Conservation (phyloP, 148 eudicot genomes). For the Fagopyrum esculentum region DNA sequence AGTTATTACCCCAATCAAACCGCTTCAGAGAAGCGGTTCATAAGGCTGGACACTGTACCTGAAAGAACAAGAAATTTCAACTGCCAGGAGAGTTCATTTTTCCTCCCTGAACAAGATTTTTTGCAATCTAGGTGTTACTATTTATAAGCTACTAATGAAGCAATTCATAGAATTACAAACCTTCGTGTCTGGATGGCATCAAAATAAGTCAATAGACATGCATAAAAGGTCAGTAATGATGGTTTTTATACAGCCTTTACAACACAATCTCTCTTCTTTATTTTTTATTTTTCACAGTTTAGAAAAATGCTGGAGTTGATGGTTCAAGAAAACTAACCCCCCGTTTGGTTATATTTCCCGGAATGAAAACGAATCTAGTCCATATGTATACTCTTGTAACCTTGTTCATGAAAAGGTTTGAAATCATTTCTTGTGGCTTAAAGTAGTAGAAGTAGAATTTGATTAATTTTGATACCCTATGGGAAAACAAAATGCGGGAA, state of each 20-base stretch:
- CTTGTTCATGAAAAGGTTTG: no score
- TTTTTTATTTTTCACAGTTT: not conserved
- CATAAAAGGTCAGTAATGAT: not conserved
- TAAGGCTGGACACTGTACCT: conserved; percentile 34
- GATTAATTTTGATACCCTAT: no score
- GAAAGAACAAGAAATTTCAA: conserved; percentile 33
- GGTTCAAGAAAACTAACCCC: not conserved
- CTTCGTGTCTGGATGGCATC: not conserved
- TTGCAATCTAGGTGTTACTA: conserved; percentile 46
- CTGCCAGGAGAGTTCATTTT: conserved; percentile 44
- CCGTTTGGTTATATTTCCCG: no score
- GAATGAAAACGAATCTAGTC: no score
- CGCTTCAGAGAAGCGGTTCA: conserved; percentile 13
- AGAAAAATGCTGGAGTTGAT: not conserved
- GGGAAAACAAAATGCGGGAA: no score
- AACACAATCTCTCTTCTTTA: not conserved
- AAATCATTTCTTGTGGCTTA: no score
- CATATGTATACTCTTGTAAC: no score
- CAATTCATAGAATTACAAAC: not conserved
- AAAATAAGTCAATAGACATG: not conserved
- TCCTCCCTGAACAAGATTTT: conserved; percentile 50
- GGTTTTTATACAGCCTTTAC: not conserved
- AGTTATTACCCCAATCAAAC: conserved; percentile 12
- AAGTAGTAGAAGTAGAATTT: no score
- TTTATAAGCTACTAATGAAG: conserved; percentile 13